Percentiles rank a stretch among this genome's conserved stretches.
phyloP scores from a whole-genome alignment of 345 rosid genomes.

The Aegle marmelos region DNA sequence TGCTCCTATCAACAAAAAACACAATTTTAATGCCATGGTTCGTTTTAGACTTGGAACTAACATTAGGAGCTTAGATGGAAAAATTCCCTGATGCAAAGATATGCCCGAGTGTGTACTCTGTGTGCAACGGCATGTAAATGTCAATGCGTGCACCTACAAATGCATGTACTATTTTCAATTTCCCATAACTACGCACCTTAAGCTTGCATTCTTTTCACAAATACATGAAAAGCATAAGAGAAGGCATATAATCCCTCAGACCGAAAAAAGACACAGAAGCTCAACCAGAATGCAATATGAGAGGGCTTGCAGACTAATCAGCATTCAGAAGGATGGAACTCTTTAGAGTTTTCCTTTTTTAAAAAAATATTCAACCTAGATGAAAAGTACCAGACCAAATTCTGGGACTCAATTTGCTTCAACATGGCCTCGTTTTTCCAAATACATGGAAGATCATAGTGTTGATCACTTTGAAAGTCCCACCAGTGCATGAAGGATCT shows the following conservation, averaged over 20 bases:
- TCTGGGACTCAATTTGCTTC: background rate
- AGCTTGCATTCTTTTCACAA: background rate
- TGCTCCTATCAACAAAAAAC: slow-evolving; percentile 20
- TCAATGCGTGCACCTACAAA: background rate
- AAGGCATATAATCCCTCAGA: background rate
- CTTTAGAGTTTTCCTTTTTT: background rate
- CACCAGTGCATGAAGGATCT: background rate
- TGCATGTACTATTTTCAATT: background rate
- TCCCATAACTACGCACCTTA: background rate
- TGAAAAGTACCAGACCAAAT: background rate
- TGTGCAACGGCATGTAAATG: background rate
- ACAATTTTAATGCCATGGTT: background rate
- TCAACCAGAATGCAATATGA: background rate
- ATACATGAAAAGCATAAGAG: background rate
- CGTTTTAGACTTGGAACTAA: background rate
- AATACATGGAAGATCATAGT: background rate
- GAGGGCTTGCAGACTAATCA: background rate
- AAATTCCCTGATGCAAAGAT: background rate
- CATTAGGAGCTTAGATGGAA: background rate
- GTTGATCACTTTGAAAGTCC: background rate
- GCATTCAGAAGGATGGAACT: background rate
- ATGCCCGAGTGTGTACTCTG: background rate
- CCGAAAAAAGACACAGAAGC: background rate
- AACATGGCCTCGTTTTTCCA: background rate
- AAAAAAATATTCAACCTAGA: background rate